phyloP scores from a whole-genome alignment of 2,329 filamentous ascomycete genomes.

The Hypocrella siamensis region DNA sequence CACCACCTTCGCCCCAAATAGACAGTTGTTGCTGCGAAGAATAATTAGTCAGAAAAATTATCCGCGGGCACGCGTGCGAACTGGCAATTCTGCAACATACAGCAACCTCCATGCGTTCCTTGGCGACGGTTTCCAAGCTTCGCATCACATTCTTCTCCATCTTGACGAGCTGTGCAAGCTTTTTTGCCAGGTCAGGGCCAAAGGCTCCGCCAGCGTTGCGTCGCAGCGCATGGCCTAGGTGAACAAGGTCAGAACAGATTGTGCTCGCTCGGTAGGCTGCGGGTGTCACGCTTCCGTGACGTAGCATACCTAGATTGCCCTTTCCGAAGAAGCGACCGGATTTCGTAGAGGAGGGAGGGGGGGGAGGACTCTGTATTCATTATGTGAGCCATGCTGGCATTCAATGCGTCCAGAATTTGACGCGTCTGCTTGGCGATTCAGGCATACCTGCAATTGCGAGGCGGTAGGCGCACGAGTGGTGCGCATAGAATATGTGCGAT shows the following conservation, averaged over 20 bases:
- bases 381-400: not conserved
- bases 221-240: constrained; percentile 49
- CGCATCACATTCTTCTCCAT: constrained; percentile 99
- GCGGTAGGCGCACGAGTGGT: constrained; percentile 90
- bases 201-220: constrained; percentile 64
- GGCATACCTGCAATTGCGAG: constrained; percentile 48
- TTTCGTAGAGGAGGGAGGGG: constrained; percentile 84
- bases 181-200: constrained; percentile 82
- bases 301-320: constrained; percentile 64
- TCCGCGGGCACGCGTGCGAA: too few relatives aligned
- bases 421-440: not conserved
- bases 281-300: not conserved
- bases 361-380: constrained; percentile 67
- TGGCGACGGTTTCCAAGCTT: constrained; percentile 85
- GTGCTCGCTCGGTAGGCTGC: not conserved
- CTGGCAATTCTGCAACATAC: constrained; percentile 37
- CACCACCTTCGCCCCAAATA: constrained; percentile 87
- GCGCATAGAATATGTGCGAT: constrained; percentile 99
- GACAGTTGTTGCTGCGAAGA: constrained; percentile 80
- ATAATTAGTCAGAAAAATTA: not conserved
- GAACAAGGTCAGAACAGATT: not conserved
- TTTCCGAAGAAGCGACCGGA: constrained; percentile 77
- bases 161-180: constrained; percentile 94
- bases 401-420: not conserved
- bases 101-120: constrained; percentile 96